Evolutionary conservation across 257 asterid genomes (phyloP).

Genomic region (Phtheirospermum japonicum): DNA sequence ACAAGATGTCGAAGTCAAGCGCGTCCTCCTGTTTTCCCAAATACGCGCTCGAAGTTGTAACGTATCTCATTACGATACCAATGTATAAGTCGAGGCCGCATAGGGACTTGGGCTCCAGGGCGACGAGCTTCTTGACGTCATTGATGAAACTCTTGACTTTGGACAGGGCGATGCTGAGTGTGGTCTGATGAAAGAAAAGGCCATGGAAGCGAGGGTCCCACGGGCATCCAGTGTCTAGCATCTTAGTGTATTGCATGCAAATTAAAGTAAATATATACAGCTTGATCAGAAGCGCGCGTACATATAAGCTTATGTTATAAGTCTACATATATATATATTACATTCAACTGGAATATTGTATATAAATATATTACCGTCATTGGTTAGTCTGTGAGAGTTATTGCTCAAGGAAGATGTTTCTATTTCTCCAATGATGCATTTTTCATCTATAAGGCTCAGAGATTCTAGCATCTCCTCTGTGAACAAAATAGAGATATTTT

Average conservation of each 20-base stretch:
- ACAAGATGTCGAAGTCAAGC: conserved; percentile 54
- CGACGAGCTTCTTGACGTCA: conserved; percentile 47
- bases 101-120: conserved; percentile 40
- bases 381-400: conserved; percentile 44
- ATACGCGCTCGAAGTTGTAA: conserved; percentile 51
- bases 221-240: conserved; percentile 50
- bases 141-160: conserved; percentile 42
- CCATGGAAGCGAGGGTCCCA: conserved; percentile 63
- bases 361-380: conserved; percentile 46
- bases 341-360: too few relatives aligned
- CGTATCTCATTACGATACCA: conserved; percentile 62
- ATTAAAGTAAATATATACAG: too few relatives aligned
- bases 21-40: conserved; percentile 61
- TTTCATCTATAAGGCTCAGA: conserved; percentile 42
- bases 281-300: too few relatives aligned
- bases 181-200: conserved; percentile 51
- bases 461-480: conserved; percentile 60
- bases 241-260: too few relatives aligned
- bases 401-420: conserved; percentile 31
- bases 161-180: conserved; percentile 50
- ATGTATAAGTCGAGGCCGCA: conserved; percentile 55
- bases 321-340: too few relatives aligned
- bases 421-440: too few relatives aligned
- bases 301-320: too few relatives aligned
- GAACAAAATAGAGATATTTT: too few relatives aligned